phyloP scores from a whole-genome alignment of 2,329 filamentous ascomycete species.

The Xylaria hypoxylon region DNA sequence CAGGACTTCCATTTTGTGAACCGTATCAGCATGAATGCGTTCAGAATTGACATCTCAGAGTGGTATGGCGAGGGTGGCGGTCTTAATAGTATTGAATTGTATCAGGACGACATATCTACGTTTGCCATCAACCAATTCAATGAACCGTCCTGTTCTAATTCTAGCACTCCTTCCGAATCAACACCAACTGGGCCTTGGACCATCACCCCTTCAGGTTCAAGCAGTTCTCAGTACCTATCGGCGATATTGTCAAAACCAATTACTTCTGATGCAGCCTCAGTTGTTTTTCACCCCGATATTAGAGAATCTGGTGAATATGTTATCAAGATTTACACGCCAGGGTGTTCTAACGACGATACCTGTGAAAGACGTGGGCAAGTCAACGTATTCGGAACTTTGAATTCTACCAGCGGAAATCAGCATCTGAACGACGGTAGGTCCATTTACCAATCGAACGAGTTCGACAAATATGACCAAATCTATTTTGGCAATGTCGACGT shows the following conservation, averaged over 20 bases:
- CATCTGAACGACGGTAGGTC: constrained; percentile 65
- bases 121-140: constrained; percentile 92
- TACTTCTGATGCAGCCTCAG: constrained; percentile 69
- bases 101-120: constrained; percentile 83
- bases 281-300: constrained; percentile 87
- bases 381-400: constrained; percentile 81
- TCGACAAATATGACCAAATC: constrained; percentile 95
- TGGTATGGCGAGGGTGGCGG: constrained; percentile 91
- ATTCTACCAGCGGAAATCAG: constrained; percentile 56
- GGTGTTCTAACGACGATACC: constrained; percentile 82
- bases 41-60: constrained; percentile 85
- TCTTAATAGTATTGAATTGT: constrained; percentile 86
- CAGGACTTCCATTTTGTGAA: constrained; percentile 96
- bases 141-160: constrained; percentile 80
- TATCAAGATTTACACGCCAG: constrained; percentile 91
- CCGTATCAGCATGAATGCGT: constrained; percentile 84
- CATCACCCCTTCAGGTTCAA: constrained; percentile 73
- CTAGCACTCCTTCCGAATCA: constrained; percentile 73
- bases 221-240: constrained; percentile 81
- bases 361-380: constrained; percentile 83
- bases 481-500: constrained; percentile 88
- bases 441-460: constrained; percentile 92
- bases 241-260: constrained; percentile 69
- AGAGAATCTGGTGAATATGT: constrained; percentile 91
- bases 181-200: constrained; percentile 81